Base-by-base conservation (phyloP, 1,284 basidiomycete species). In the Golubevia pallescens region DNA sequence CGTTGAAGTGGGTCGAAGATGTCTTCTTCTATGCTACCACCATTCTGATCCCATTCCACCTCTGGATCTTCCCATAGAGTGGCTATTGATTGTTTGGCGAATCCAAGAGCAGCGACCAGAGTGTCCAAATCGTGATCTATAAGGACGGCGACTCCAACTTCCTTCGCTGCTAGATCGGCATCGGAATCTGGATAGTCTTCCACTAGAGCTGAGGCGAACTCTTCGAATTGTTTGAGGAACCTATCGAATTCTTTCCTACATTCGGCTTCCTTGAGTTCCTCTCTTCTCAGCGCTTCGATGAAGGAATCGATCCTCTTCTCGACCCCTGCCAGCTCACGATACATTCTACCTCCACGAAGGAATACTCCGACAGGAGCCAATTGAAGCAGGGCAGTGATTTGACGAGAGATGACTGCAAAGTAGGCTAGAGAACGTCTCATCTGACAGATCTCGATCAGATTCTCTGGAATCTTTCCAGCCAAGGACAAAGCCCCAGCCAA, bases 281-380 rank as follows among this genome's bases (percentile, higher is more conserved):
- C 94, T 55, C 90, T 88, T 57, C 92, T 89, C 13, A 97, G 87
- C 34, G 92, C 88, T 61, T 93, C 92, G 66, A 98, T 90, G 85
- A 96, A 96, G 86, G 92, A 91, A 79, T 99, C 95, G 62, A 99
- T 90, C 53, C 93, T 90, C 84, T 92, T 93, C 87, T 99, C 96
- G 83, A 97, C 90, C 0, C 92, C 92, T 0, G 90, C 89, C 51
- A 97, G 89, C 70, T 99, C 96, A 6, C 90, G 89, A 73, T 91
- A 93, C 28, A 97, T 89, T 32, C 92, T 90, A 1, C 95, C 96
- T 73, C 10, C 74, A 1, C 70, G 68, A 4, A 84, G 56, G 65
- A 84, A 85, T 13, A 76, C 68, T 51, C 73, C 73, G 13, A 70
- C 68, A 1, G 78, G 68, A 14, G 77, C 79, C 0, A 74, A 68